Conservation (phyloP, 495 filamentous ascomycete species). For the Talaromyces nanjingensis region DNA sequence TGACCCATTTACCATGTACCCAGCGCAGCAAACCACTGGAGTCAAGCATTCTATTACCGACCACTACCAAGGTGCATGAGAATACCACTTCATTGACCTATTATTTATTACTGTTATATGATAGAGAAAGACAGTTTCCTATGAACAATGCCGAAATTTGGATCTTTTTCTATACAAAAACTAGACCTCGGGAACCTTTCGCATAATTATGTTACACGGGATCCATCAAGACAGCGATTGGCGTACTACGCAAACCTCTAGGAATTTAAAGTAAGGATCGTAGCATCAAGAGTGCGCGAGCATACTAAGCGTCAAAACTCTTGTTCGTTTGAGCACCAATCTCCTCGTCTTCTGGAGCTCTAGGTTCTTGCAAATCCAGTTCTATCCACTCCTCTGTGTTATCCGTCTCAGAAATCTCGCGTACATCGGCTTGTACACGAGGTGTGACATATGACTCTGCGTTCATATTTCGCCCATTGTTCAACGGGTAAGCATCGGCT, state of each 20-base stretch:
- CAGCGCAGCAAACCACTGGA: neutral
- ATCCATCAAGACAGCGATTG: neutral
- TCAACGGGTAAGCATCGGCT: slow-evolving; percentile 2
- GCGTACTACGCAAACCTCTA: neutral
- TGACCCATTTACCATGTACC: neutral
- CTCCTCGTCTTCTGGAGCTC: neutral
- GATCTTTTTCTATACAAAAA: neutral
- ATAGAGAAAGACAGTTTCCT: neutral
- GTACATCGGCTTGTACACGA: neutral
- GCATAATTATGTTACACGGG: neutral
- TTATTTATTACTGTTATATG: neutral
- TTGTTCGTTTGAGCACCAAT: neutral
- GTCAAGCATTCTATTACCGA: neutral
- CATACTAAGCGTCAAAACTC: neutral
- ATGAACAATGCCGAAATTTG: neutral
- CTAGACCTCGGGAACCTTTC: neutral
- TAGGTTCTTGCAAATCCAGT: neutral
- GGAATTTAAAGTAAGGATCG: neutral
- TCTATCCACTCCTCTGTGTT: slow-evolving; percentile 1
- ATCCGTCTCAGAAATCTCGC: neutral
- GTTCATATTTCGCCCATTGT: neutral
- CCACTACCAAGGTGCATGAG: neutral
- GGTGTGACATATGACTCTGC: neutral
- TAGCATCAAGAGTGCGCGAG: neutral
- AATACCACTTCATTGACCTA: neutral